Conservation (phyloP, 176 grass and related monocot species). For the Musa acuminata region DNA sequence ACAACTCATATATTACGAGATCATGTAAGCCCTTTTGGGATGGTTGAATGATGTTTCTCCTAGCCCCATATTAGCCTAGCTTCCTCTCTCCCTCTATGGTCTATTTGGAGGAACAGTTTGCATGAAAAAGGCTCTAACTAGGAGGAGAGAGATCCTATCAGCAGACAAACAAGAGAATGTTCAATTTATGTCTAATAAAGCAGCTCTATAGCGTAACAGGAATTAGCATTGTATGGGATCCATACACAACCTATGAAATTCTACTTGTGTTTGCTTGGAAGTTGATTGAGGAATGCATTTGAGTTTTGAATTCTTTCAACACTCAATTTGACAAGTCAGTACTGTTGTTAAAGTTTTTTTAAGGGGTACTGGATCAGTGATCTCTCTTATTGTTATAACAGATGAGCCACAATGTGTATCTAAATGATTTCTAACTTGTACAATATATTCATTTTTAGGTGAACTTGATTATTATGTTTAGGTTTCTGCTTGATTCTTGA, state of each 20-base stretch:
- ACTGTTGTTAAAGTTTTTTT: background rate
- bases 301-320: background rate
- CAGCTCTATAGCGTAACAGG: background rate
- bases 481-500: constrained; percentile 1
- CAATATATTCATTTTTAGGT: background rate
- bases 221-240: background rate
- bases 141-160: background rate
- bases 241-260: background rate
- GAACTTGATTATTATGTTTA: background rate
- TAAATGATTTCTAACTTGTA: background rate
- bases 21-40: background rate
- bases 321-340: too few species aligned
- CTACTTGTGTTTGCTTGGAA: background rate
- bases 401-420: background rate
- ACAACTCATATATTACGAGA: background rate
- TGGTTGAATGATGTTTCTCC: background rate
- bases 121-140: background rate
- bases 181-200: background rate
- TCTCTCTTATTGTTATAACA: background rate
- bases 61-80: background rate
- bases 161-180: background rate
- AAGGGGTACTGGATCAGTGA: background rate
- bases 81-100: background rate
- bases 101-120: background rate
- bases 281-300: background rate